phyloP scores from a whole-genome alignment of 192 early-diverging fungal genomes.

The Geosiphon pyriformis region DNA sequence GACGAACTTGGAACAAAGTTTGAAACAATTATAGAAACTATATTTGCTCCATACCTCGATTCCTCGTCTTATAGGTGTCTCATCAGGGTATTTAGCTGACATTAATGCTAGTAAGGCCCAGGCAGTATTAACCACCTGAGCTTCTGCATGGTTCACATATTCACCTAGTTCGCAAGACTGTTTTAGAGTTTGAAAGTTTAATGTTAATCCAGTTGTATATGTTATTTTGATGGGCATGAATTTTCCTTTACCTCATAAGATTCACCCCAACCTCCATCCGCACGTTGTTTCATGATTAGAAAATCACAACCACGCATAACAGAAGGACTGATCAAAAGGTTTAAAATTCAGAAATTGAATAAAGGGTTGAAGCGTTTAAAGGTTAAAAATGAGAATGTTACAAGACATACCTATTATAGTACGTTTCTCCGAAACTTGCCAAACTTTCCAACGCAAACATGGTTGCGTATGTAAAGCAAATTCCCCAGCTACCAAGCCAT shows the following conservation, averaged over 20 bases:
- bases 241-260: conserved; percentile 76
- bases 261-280: conserved; percentile 98
- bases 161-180: conserved; percentile 66
- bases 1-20: too few relatives aligned
- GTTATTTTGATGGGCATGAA: too few relatives aligned
- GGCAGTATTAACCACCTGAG: conserved; percentile 91
- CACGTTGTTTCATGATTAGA: conserved; percentile 77
- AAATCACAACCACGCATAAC: conserved; percentile 95
- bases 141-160: conserved; percentile 58
- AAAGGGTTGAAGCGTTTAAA: too few relatives aligned
- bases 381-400: too few relatives aligned
- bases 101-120: conserved; percentile 85
- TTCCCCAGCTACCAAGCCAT: conserved; percentile 96
- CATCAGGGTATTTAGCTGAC: conserved; percentile 82
- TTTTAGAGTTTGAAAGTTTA: too few relatives aligned
- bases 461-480: conserved; percentile 95
- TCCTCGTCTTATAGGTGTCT: conserved; percentile 58
- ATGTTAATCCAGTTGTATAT: too few relatives aligned
- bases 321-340: too few relatives aligned
- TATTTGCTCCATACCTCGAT: conserved; percentile 38
- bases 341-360: too few relatives aligned
- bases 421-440: conserved; percentile 74
- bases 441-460: conserved; percentile 89
- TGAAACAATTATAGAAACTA: too few relatives aligned
- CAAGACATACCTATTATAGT: conserved; percentile 61